Evolutionary conservation across 2,329 filamentous ascomycete species (phyloP), one percentile per base, ranked within the genome.

Genomic region (Escovopsis weberi): DNA sequence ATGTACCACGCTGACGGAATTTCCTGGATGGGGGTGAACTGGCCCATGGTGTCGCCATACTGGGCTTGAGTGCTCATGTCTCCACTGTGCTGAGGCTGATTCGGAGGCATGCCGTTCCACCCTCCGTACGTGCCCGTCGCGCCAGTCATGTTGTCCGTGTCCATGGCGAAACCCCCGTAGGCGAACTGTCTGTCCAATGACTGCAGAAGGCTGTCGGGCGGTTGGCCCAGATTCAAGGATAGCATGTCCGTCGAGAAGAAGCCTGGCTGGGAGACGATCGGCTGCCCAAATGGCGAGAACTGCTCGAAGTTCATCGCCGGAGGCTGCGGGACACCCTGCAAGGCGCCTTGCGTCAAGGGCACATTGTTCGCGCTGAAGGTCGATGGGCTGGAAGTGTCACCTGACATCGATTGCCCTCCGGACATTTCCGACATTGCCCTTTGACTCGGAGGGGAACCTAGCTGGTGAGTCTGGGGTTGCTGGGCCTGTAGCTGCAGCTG

Each of bases 1-100:
- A 94, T 79, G 59, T 93, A 94, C 85, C 88, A 96, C 5, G 83
- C 85, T 41, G 80, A 81, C 40, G 66, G 72, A 2, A 70, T 64
- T 47, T 76, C 72, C 33, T 62, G 62, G 4, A 55, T 57, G 4
- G 8, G 28, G 39, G 42, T 47, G 39, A 58, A 54, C 34, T 47
- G 50, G 30, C 48, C 46, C 38, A 55, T 43, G 19, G 45, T 49
- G 33, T 51, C 50, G 8, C 44, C 41, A 18, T 50, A 40, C 10
- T 48, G 43, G n/a, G 45, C 43, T 28, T 54, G 52, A 6, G 38
- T 53, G 42, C 55, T 59, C 36, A 57, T 51, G 30, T 56, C 53
- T 32, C 28, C 8, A 11, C 28, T 32, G 28, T 4, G 8, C 28
- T 32, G 34, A 47, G 43, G 34, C 36, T 39, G 57, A 54, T 6